Evolutionary conservation across 176 grass and related monocot species (phyloP).

Genomic region (bread wheat (Triticum aestivum)): DNA sequence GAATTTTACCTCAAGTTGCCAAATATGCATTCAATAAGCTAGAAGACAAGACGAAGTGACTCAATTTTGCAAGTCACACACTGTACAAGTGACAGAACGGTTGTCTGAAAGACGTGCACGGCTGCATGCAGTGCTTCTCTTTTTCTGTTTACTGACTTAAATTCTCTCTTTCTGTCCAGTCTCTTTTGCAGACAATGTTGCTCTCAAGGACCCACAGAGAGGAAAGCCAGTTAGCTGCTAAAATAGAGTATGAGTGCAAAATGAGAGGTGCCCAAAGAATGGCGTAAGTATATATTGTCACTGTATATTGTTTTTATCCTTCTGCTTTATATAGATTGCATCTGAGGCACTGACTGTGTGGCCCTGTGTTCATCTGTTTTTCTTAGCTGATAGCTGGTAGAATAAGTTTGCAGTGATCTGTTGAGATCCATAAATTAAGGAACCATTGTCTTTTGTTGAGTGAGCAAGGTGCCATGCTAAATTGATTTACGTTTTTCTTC

Average conservation of each 20-base stretch:
- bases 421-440: neutral
- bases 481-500: neutral
- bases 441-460: neutral
- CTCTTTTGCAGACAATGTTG: constrained; percentile 96
- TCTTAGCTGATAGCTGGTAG: constrained; percentile 1
- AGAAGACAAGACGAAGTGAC: neutral
- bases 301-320: constrained; percentile 11
- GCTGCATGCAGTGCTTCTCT: neutral
- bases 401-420: neutral
- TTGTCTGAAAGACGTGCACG: neutral
- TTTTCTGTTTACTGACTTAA: constrained; percentile 17
- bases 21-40: neutral
- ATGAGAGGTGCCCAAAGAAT: constrained; percentile 97
- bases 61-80: neutral
- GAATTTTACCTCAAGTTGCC: constrained; percentile 15
- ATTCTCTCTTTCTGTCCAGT: constrained; percentile 45
- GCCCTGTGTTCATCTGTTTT: neutral
- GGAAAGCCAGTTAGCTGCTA: constrained; percentile 81
- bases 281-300: constrained; percentile 65
- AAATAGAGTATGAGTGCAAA: constrained; percentile 94
- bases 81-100: constrained; percentile 6
- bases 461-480: neutral
- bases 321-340: neutral
- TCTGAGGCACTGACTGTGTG: neutral
- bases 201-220: constrained; percentile 68